phyloP scores from a whole-genome alignment of 2,329 filamentous ascomycete genomes.

The Cladosporium sp. region DNA sequence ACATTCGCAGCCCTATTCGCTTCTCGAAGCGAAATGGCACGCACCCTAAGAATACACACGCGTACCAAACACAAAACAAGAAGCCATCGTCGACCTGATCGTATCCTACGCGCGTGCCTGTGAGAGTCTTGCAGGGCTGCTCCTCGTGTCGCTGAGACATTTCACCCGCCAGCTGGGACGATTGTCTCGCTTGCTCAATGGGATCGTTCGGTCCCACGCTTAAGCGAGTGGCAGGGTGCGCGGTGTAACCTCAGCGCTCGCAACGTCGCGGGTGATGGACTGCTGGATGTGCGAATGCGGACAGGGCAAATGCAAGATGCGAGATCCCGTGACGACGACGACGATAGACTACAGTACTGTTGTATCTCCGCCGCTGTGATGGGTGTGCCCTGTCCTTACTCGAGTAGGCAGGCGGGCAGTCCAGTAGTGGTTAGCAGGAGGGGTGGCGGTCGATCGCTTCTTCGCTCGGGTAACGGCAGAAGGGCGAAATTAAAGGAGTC shows the following conservation, averaged over 20 bases:
- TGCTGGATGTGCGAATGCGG: neutral
- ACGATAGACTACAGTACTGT: neutral
- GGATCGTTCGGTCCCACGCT: neutral
- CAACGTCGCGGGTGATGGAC: neutral
- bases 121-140: neutral
- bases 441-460: neutral
- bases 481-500: slow-evolving; percentile 16
- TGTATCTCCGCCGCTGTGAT: neutral
- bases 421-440: neutral
- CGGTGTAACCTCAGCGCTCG: neutral
- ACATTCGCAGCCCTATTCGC: neutral
- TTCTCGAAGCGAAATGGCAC: neutral
- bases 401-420: neutral
- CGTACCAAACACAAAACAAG: neutral
- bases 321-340: slow-evolving; percentile 13
- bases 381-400: neutral
- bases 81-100: neutral
- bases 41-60: neutral
- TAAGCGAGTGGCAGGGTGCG: slow-evolving; percentile 12
- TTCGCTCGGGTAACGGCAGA: slow-evolving; percentile 12
- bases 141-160: neutral
- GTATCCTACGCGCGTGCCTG: neutral
- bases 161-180: neutral
- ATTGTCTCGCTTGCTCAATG: slow-evolving; percentile 4
- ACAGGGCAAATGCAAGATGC: neutral